phyloP scores from a whole-genome alignment of 345 rosid genomes.

The Linum lewisii region DNA sequence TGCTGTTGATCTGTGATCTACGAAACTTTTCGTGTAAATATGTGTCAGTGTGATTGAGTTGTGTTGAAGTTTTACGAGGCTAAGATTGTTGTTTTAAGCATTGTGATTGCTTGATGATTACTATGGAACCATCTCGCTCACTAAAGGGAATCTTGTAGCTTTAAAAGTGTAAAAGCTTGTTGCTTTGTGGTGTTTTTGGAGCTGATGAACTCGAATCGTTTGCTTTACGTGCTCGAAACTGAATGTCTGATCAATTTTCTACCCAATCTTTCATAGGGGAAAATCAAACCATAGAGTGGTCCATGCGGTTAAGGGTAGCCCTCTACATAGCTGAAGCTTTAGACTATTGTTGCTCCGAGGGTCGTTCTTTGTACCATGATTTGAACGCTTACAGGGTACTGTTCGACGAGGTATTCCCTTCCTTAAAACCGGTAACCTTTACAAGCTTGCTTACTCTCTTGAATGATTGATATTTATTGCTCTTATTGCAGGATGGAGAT shows the following conservation, averaged over 20 bases:
- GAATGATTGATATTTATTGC: no score
- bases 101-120: neutral
- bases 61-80: neutral
- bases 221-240: neutral
- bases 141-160: no score
- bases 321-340: conserved; percentile 83
- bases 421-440: neutral
- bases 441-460: neutral
- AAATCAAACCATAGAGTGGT: conserved; percentile 92
- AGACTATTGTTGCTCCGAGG: conserved; percentile 72
- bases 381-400: conserved; percentile 95
- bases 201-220: conserved; percentile 2
- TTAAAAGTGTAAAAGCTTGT: neutral
- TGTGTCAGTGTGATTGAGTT: no score
- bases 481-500: conserved; percentile 90
- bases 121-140: neutral
- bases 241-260: conserved; percentile 8
- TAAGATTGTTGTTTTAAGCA: neutral
- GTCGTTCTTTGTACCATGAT: conserved; percentile 87
- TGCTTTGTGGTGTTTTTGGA: neutral
- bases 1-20: no score
- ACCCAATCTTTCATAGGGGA: conserved; percentile 54
- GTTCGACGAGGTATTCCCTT: conserved; percentile 74
- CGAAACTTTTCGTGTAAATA: neutral
- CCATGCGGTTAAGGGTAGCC: conserved; percentile 91